These are phyloP conservation scores for Mimosa pudica DNA, from an alignment of 306 rosid genomes.

Conservation along the genomic window DNA sequence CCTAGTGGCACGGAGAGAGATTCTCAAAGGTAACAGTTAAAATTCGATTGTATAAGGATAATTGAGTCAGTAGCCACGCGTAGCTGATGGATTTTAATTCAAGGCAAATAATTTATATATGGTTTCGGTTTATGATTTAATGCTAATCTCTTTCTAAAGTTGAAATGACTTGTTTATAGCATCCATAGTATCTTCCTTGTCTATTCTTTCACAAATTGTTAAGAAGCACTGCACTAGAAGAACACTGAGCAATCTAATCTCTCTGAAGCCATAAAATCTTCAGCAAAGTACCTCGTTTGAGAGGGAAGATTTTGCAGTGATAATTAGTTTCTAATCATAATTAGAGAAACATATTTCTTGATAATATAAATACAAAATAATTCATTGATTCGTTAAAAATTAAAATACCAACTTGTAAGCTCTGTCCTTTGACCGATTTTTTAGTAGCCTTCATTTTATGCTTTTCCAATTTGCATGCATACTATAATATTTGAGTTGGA, in stretches of 20 bases:
- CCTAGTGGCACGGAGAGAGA: conserved; percentile 48
- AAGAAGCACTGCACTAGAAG: no score
- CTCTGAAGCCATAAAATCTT: background rate
- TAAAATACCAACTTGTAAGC: background rate
- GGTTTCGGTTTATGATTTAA: background rate
- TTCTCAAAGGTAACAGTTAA: conserved; percentile 53
- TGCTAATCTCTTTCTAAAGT: background rate
- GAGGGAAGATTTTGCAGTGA: conserved; percentile 16
- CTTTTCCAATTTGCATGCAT: background rate
- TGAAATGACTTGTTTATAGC: background rate
- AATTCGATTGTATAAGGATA: conserved; percentile 16
- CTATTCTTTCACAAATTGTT: no score
- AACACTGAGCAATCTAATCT: no score
- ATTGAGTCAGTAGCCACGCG: background rate
- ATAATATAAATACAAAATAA: background rate
- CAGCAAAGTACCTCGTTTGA: background rate
- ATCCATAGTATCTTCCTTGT: background rate
- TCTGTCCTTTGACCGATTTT: background rate
- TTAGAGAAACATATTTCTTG: background rate
- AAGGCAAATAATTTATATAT: background rate
- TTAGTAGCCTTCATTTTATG: background rate
- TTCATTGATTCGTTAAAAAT: background rate
- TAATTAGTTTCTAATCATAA: background rate
- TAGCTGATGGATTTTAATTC: background rate
- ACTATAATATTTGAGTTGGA: conserved; percentile 22